Conservation (phyloP, 257 asterid genomes). For the Henckelia pumila region DNA sequence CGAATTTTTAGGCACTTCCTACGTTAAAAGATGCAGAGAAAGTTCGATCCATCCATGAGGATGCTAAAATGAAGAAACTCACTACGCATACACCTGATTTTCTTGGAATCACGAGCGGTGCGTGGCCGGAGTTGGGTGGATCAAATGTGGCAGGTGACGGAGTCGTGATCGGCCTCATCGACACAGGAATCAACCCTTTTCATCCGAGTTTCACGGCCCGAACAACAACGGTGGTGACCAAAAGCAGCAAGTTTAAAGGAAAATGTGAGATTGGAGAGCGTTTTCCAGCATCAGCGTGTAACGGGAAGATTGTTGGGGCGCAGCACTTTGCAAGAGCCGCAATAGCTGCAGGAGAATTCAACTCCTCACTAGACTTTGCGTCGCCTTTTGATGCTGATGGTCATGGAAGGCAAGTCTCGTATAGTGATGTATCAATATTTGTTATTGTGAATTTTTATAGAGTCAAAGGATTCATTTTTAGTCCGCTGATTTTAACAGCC, state of each 20-base stretch:
- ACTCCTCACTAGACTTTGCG: conserved; percentile 47
- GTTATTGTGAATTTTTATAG: background rate
- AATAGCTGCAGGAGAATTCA: conserved; percentile 54
- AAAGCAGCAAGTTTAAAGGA: conserved; percentile 46
- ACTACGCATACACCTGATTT: conserved; percentile 67
- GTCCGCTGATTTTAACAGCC: conserved; percentile 42
- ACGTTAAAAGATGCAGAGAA: conserved; percentile 33
- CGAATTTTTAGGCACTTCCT: conserved; percentile 38
- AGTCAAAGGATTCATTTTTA: background rate
- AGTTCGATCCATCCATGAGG: conserved; percentile 53
- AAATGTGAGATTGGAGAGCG: conserved; percentile 45
- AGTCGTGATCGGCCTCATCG: conserved; percentile 65
- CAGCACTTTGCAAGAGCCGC: conserved; percentile 70
- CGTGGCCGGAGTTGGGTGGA: conserved; percentile 64
- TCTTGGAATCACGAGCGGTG: conserved; percentile 44
- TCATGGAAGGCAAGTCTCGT: conserved; percentile 61
- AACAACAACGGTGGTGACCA: conserved; percentile 23
- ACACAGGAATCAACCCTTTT: conserved; percentile 64
- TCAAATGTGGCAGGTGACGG: conserved; percentile 47
- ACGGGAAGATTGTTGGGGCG: conserved; percentile 63
- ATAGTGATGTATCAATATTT: background rate
- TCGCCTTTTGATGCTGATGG: conserved; percentile 79
- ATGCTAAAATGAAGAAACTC: conserved; percentile 47
- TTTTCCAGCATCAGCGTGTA: conserved; percentile 56
- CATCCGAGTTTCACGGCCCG: conserved; percentile 54